Conservation (phyloP, 2,329 filamentous ascomycete genomes). For the Neopestalotiopsis sp. region DNA sequence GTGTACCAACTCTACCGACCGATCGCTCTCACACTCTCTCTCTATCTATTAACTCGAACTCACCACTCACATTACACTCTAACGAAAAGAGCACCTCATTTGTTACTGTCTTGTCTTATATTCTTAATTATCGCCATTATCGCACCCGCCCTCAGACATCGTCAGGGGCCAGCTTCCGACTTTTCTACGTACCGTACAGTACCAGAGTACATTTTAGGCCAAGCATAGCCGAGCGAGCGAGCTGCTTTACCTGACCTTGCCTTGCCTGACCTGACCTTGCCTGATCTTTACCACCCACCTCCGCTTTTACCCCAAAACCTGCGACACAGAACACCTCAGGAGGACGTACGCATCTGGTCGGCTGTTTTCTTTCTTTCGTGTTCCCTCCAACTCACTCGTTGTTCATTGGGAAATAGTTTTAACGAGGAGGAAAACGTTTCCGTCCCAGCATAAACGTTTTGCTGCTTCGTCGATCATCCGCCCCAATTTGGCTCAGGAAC, state of each 20-base stretch:
- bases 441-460: slow-evolving; percentile 25
- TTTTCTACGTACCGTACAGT: too few relatives aligned
- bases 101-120: slow-evolving; percentile 7
- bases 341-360: slow-evolving; percentile 17
- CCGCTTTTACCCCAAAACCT: slow-evolving; percentile 23
- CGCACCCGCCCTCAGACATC: not conserved
- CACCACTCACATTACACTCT: not conserved
- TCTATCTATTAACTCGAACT: not conserved
- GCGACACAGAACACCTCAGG: slow-evolving; percentile 23
- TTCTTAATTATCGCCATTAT: slow-evolving; percentile 18
- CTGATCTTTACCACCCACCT: slow-evolving; percentile 14
- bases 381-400: not conserved
- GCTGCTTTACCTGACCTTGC: not conserved
- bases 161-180: slow-evolving; percentile 13
- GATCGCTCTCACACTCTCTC: slow-evolving; percentile 5
- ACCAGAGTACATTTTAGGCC: slow-evolving; percentile 16
- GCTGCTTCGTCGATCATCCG: slow-evolving; percentile 32
- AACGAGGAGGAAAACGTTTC: slow-evolving; percentile 22
- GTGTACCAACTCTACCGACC: not conserved
- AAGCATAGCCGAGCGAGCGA: slow-evolving; percentile 12
- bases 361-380: slow-evolving; percentile 10
- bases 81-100: not conserved
- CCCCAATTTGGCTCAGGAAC: slow-evolving; percentile 18
- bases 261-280: not conserved
- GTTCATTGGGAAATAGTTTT: not conserved